phyloP scores from a whole-genome alignment of 768 basidiomycete species.

The Rhodosporidiobolus odoratus region DNA sequence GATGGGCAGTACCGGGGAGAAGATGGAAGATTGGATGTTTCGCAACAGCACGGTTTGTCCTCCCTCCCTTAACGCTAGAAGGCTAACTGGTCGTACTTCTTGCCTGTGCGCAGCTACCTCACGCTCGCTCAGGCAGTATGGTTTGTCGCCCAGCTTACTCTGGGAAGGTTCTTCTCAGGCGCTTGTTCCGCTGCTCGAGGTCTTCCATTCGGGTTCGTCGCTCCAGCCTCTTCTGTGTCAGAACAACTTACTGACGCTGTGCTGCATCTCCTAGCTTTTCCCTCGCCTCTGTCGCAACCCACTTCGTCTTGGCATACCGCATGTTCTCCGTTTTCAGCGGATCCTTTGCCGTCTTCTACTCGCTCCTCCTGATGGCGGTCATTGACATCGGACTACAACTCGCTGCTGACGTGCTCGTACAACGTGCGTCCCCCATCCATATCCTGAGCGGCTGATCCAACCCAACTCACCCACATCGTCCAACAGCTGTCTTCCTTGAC shows the following conservation, averaged over 20 bases:
- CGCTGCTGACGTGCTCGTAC: background rate
- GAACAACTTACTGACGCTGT: background rate
- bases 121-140: background rate
- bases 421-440: background rate
- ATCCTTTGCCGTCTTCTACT: background rate
- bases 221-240: background rate
- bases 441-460: background rate
- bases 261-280: background rate
- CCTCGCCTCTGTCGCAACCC: background rate
- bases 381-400: constrained; percentile 1
- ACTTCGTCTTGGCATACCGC: constrained; percentile 3
- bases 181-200: background rate
- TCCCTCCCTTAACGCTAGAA: background rate
- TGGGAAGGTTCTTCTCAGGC: background rate
- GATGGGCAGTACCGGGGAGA: background rate
- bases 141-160: background rate
- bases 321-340: background rate
- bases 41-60: background rate
- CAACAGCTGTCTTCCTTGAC: background rate
- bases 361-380: background rate
- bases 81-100: background rate
- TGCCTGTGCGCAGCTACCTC: background rate
- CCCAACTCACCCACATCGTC: background rate
- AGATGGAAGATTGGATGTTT: background rate
- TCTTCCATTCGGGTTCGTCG: constrained; percentile 3